Percentiles rank a stretch among this genome's conserved stretches.
Evolutionary conservation across 2,329 filamentous ascomycete species (phyloP).

Genomic region (Tolypocladium pustulatum): DNA sequence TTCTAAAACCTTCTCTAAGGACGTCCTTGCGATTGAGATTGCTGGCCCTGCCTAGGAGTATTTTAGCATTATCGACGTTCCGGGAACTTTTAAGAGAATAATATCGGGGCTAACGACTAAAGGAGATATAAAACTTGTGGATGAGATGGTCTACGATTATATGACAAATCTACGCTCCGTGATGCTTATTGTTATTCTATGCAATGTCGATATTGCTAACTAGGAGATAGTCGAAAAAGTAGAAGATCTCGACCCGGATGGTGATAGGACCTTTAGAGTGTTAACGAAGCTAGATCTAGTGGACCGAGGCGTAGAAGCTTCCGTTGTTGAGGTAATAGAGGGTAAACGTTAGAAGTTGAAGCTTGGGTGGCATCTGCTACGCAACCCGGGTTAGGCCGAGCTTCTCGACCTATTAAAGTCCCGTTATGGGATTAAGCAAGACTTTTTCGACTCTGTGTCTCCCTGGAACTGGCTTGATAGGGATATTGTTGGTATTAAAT

Average conservation of each 20-base stretch:
- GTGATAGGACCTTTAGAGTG: not conserved
- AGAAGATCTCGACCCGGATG: not conserved
- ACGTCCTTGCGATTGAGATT: too few species aligned
- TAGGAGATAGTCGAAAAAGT: not conserved
- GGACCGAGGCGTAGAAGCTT: not conserved
- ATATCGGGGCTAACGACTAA: too few species aligned
- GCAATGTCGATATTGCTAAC: not conserved
- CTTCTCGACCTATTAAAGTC: not conserved
- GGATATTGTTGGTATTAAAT: not conserved
- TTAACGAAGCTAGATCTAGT: not conserved
- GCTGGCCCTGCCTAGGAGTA: too few species aligned
- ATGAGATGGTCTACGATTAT: too few species aligned
- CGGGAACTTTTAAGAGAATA: too few species aligned
- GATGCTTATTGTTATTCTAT: not conserved
- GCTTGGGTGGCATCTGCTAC: not conserved
- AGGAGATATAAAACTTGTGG: too few species aligned
- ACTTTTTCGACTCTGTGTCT: not conserved
- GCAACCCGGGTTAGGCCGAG: not conserved
- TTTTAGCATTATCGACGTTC: too few species aligned
- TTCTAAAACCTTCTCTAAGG: too few species aligned
- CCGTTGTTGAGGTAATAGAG: not conserved
- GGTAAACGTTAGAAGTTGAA: not conserved
- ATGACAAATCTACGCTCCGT: not conserved
- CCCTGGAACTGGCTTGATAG: not conserved
- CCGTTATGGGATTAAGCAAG: not conserved